Base-by-base conservation (phyloP, 371 early-diverging fungal species). In the Mortierella sp. region DNA sequence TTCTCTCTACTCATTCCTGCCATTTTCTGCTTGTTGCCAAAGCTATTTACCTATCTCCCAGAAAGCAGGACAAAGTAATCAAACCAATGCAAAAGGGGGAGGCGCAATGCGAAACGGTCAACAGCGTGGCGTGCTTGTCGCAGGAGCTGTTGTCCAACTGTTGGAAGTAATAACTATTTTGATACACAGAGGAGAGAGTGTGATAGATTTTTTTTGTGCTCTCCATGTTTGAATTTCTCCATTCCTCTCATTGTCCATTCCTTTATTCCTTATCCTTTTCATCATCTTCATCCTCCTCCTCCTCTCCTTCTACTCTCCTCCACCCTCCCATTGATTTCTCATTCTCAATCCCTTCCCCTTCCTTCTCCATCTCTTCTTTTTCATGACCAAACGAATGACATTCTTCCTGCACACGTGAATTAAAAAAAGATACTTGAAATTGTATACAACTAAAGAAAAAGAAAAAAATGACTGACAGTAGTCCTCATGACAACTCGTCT, bases 401-500 rank as follows among this genome's bases (percentile, higher is more conserved):
- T 11, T 21, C 58, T 16, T 22, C 63, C 55, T 62, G n/a, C 6
- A 60, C 52, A 15, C 55, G 24, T 36, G 36, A 36, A 36, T 36
- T 19, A 50, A 50, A 40, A 60, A 60, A 60, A 40, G 4, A 8
- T 21, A 52, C n/a, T 6, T 52, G 19, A 52, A 52, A 52, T 21
- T 52, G n/a, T 22, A 52, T 9, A 21, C 9, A n/a, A 22, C 22
- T 52, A 22, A 38, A 61, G 43, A 33, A 43, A 22, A 38, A 61
- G 43, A 33, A 43, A 9, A 71, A 57, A 69, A 77, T 72, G 73
- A 48, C 69, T 33, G 66, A 72, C 72, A 63, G 63, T 47, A 67
- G 63, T 60, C 66, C 58, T 57, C 50, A 65, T 68, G 69, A 69
- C 28, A 48, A 48, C 24, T 50, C 68, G 24, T 9, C 70, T 11